Base-by-base conservation (phyloP, 352 stramenopile species). In the Globisporangium cystogenes region DNA sequence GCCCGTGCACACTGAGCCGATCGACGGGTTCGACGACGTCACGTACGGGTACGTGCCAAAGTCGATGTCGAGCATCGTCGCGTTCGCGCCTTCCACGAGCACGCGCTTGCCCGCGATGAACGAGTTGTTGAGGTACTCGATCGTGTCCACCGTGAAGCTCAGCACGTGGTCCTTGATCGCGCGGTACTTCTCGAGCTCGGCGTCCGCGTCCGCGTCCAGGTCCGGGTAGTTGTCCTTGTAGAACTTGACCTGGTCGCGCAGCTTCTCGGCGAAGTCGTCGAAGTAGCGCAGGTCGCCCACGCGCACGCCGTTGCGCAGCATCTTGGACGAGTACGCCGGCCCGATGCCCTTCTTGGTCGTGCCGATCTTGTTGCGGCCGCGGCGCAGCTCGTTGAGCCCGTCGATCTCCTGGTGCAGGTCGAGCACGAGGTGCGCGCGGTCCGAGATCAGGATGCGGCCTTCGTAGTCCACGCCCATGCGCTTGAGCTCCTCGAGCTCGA, bases 11-110 rank as follows among this genome's bases (percentile, higher is more conserved):
- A 99, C 95, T 66, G 86, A 96, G 53, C 97, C 96, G 57, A 99
- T 96, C 43, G 91, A 98, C 43, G 97, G 96, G 70, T 98, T 99
- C 55, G 90, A 98, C 43, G 95, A 99, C 33, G 97, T 99, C 42
- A 99, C 97, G 75, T 98, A 99, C 39, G 97, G 97, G 80, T 99
- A 99, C 47, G 97, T 99, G 51, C 97, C 97, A 67, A 99, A 99
- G 77, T 99, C 97, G 76, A 99, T 98, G 77, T 99, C 97, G 41
- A 99, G 81, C 96, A 99, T 99, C 23, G 96, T 98, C 6, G 97
- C 97, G 74, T 99, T 99, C 29, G 97, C 97, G 48, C 97, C 97
- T 66, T 99, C 97, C 2, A 99, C 94, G 26, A 99, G 68, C 59
- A 99, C 98, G 57, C 87, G 95, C 79, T 99, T 98, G 56, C 96